A percentile compares a stretch with the other conserved stretches of the same genome.
phyloP scores from a whole-genome alignment of 139 green algal species.

The Ettlia oleoabundans region DNA sequence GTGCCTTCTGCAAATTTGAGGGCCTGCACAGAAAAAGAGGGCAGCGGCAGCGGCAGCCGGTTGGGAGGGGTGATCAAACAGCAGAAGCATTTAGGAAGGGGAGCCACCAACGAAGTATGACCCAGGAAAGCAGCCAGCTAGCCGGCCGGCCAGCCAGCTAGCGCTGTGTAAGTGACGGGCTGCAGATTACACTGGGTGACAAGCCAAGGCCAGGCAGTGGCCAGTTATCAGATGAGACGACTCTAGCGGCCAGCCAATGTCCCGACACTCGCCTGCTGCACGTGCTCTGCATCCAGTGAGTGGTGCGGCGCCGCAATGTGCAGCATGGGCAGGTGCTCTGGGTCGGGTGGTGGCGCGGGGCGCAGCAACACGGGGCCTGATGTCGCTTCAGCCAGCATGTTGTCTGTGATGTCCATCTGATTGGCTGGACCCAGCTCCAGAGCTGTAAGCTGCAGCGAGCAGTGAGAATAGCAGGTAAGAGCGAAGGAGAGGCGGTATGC shows the following conservation, averaged over 20 bases:
- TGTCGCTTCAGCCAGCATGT: slow-evolving; percentile 16
- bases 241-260: neutral
- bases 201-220: too few relatives aligned
- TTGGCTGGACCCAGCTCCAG: slow-evolving; percentile 55
- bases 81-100: too few relatives aligned
- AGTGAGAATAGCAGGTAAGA: neutral
- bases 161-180: too few relatives aligned
- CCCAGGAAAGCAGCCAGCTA: neutral
- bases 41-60: too few relatives aligned
- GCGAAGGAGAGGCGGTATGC: neutral
- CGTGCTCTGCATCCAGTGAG: slow-evolving; percentile 17
- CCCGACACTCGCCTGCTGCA: slow-evolving; percentile 32
- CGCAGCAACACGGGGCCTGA: slow-evolving; percentile 28
- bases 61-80: neutral
- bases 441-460: slow-evolving; percentile 3
- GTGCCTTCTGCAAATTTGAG: slow-evolving; percentile 42
- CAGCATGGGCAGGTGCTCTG: slow-evolving; percentile 48
- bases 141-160: too few relatives aligned
- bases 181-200: too few relatives aligned
- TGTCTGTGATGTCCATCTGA: slow-evolving; percentile 49
- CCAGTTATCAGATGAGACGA: neutral
- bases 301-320: slow-evolving; percentile 27
- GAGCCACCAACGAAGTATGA: neutral
- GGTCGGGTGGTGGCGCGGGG: slow-evolving; percentile 5
- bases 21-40: slow-evolving; percentile 18